Evolutionary conservation across 768 basidiomycete genomes (phyloP).

Genomic region (Amanita muscaria): DNA sequence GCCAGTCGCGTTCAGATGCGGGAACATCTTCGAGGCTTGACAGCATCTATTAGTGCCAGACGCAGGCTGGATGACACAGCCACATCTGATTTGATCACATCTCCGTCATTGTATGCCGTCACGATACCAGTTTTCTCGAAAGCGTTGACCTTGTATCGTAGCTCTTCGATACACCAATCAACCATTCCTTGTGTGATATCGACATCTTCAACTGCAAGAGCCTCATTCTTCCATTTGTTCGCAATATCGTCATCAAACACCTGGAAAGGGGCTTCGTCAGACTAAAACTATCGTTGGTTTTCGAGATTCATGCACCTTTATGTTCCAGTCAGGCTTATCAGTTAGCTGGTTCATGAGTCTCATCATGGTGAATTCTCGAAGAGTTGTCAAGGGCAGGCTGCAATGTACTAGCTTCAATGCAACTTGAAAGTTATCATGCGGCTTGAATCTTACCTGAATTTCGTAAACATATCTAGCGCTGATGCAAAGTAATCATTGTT

Average conservation of each 20-base stretch:
- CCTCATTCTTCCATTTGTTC: not conserved
- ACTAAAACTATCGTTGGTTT: too few relatives aligned
- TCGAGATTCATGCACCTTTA: conserved; percentile 14
- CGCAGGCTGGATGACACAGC: conserved; percentile 13
- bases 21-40: conserved; percentile 9
- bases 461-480: too few relatives aligned
- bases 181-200: conserved; percentile 15
- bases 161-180: conserved; percentile 16
- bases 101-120: conserved; percentile 8
- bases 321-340: conserved; percentile 20
- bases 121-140: conserved; percentile 8
- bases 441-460: too few relatives aligned
- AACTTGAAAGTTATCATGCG: too few relatives aligned
- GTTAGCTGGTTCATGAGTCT: conserved; percentile 19
- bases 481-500: too few relatives aligned
- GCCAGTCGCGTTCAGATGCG: not conserved
- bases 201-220: not conserved
- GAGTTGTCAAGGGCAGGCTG: conserved; percentile 11
- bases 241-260: conserved; percentile 1
- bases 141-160: conserved; percentile 14
- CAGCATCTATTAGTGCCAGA: conserved; percentile 14
- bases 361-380: conserved; percentile 19
- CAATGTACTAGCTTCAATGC: too few relatives aligned
- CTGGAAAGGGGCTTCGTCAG: not conserved
- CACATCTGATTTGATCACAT: conserved; percentile 22